phyloP scores from a whole-genome alignment of 2,329 filamentous ascomycete species.

The Daldinia sp. region DNA sequence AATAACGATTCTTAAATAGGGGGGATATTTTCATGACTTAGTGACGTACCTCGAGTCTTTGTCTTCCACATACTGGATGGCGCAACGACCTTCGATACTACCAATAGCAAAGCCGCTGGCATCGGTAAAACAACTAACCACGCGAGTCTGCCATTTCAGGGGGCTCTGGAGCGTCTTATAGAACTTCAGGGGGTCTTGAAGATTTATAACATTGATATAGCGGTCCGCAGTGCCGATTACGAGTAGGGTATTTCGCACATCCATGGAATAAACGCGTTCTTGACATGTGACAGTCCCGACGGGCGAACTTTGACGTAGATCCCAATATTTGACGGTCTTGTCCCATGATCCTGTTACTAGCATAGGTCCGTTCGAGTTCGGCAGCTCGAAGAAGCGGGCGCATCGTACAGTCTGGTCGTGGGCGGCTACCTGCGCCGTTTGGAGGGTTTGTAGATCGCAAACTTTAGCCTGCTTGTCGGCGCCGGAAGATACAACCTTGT shows the following conservation, averaged over 20 bases:
- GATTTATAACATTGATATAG: conserved; percentile 94
- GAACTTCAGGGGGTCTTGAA: conserved; percentile 87
- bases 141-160: conserved; percentile 97
- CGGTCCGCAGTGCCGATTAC: conserved; percentile 94
- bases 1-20: conserved; percentile 10
- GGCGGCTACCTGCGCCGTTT: conserved; percentile 79
- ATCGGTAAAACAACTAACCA: conserved; percentile 94
- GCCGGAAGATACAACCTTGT: conserved; percentile 86
- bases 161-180: conserved; percentile 98
- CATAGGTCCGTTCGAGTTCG: conserved; percentile 75
- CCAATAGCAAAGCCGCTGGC: conserved; percentile 93
- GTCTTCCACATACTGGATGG: conserved; percentile 98
- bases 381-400: conserved; percentile 80
- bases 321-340: conserved; percentile 92
- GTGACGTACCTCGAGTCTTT: conserved; percentile 79
- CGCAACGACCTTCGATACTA: conserved; percentile 95
- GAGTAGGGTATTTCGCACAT: conserved; percentile 87
- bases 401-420: conserved; percentile 87
- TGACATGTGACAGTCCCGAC: conserved; percentile 75
- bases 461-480: conserved; percentile 92
- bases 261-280: conserved; percentile 90
- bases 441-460: conserved; percentile 79
- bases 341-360: conserved; percentile 94
- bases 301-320: conserved; percentile 75
- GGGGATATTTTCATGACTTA: background rate